A percentile compares a stretch with the other conserved stretches of the same genome.
phyloP scores from a whole-genome alignment of 73 alveolate species.

The Blepharisma japonicum region DNA sequence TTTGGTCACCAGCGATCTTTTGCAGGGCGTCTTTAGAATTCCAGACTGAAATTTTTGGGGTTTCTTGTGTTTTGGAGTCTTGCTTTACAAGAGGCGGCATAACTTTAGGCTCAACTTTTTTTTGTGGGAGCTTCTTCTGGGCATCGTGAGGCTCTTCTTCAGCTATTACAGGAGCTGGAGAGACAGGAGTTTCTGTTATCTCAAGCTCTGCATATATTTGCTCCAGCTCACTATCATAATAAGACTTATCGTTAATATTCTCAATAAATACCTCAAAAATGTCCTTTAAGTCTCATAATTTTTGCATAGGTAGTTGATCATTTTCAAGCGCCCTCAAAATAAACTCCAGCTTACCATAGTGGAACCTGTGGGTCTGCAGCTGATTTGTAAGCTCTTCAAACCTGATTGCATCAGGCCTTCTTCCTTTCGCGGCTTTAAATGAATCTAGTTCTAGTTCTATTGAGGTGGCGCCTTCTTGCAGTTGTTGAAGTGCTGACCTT shows the following conservation, averaged over 20 bases:
- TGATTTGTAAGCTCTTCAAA: conserved; percentile 29
- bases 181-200: background rate
- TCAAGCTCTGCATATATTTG: background rate
- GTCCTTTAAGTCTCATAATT: background rate
- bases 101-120: background rate
- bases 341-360: conserved; percentile 4
- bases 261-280: background rate
- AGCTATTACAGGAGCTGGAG: too few relatives aligned
- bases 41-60: background rate
- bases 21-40: background rate
- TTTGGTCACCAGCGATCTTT: conserved; percentile 11
- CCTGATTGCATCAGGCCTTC: conserved; percentile 27
- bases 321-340: background rate
- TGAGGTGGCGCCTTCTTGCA: conserved; percentile 28
- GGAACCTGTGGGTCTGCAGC: background rate
- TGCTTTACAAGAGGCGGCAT: background rate
- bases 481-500: background rate
- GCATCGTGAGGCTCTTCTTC: conserved; percentile 2
- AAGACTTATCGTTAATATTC: too few relatives aligned
- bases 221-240: background rate
- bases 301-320: background rate
- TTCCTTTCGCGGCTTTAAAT: conserved; percentile 11
- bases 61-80: conserved; percentile 8
- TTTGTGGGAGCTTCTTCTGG: background rate
- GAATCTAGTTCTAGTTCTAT: conserved; percentile 22